Percentiles rank a stretch among this genome's conserved stretches.
phyloP scores from a whole-genome alignment of 2,329 filamentous ascomycete species.

The Alternaria sp. region DNA sequence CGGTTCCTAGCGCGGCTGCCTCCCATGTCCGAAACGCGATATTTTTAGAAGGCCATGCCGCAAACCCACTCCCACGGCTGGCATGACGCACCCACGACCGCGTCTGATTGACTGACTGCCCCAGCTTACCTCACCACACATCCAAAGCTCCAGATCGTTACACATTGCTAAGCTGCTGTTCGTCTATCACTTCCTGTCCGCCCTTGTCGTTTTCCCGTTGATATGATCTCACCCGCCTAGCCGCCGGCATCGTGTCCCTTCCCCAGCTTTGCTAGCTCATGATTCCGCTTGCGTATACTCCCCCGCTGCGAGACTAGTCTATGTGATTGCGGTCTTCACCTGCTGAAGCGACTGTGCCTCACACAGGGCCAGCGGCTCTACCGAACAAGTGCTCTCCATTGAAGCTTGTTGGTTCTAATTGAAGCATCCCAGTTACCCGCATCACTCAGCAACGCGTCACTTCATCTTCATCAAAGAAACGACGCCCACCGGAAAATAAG shows the following conservation, averaged over 20 bases:
- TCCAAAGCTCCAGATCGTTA: constrained; percentile 19
- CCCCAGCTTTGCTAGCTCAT: constrained; percentile 5
- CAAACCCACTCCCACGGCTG: constrained; percentile 6
- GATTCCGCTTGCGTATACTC: constrained; percentile 19
- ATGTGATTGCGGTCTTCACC: constrained; percentile 8
- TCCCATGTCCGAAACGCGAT: constrained; percentile 21
- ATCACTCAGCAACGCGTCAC: neutral
- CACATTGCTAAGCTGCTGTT: constrained; percentile 22
- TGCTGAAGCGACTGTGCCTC: constrained; percentile 15
- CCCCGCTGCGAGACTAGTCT: constrained; percentile 10
- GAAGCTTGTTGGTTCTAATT: constrained; percentile 33
- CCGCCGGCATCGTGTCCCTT: constrained; percentile 31
- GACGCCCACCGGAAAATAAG: constrained; percentile 1
- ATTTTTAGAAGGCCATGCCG: constrained; percentile 24
- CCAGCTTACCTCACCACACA: constrained; percentile 6
- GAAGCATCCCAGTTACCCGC: constrained; percentile 9
- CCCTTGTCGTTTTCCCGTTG: constrained; percentile 4
- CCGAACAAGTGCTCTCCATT: constrained; percentile 4
- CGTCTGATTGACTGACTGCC: constrained; percentile 12
- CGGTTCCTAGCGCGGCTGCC: constrained; percentile 16
- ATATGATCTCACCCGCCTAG: constrained; percentile 39
- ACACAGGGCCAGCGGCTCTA: constrained; percentile 11
- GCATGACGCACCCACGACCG: constrained; percentile 22
- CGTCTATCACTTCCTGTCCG: constrained; percentile 5
- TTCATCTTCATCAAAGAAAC: neutral